Conservation (phyloP, 2,329 filamentous ascomycete species). For the Reticulascus tulasneorum region DNA sequence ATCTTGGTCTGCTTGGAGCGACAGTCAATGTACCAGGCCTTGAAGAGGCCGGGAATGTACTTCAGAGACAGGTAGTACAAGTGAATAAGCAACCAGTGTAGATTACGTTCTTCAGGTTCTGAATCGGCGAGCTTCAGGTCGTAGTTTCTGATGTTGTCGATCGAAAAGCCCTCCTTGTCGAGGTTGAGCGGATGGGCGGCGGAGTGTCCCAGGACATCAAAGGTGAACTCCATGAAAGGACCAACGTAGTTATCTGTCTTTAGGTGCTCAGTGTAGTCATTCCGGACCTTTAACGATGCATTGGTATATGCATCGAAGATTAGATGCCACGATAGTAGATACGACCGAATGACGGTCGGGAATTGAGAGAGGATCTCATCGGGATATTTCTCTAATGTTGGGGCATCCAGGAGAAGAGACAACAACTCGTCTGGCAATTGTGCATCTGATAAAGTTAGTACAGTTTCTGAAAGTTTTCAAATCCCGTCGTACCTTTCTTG, state of each 20-base stretch:
- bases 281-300: constrained; percentile 77
- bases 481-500: constrained; percentile 47
- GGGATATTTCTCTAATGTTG: constrained; percentile 63
- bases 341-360: constrained; percentile 68
- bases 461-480: rapidly evolving
- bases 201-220: constrained; percentile 79
- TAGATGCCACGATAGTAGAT: constrained; percentile 84
- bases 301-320: constrained; percentile 81
- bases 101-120: constrained; percentile 65
- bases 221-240: constrained; percentile 72
- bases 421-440: constrained; percentile 79
- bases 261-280: constrained; percentile 74
- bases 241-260: constrained; percentile 67
- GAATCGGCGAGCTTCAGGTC: constrained; percentile 48
- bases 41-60: constrained; percentile 73
- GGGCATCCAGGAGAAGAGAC: constrained; percentile 75
- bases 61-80: constrained; percentile 80
- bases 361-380: constrained; percentile 65
- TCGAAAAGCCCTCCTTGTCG: constrained; percentile 60
- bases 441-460: constrained; percentile 39
- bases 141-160: constrained; percentile 52
- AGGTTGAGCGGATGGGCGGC: constrained; percentile 70
- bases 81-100: constrained; percentile 80
- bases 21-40: constrained; percentile 79
- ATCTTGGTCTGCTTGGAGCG: constrained; percentile 76